Conservation (phyloP, 2,329 filamentous ascomycete genomes). For the Beauveria brongniartii region DNA sequence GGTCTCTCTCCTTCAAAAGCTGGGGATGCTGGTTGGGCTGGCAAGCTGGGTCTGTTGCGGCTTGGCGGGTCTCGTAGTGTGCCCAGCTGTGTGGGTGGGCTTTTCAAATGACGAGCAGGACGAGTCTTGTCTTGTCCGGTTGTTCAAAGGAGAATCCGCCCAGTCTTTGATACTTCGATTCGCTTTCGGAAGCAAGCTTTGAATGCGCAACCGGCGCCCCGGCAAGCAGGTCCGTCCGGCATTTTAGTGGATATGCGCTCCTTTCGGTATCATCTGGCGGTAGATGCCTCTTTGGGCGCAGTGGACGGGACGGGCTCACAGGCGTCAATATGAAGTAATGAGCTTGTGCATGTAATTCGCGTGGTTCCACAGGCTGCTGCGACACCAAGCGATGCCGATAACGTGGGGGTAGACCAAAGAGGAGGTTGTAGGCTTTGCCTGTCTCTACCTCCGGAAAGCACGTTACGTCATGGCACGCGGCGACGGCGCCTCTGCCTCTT, state of each 20-base stretch:
- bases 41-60: background rate
- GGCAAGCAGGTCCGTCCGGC: background rate
- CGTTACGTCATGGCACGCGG: background rate
- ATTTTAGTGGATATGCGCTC: background rate
- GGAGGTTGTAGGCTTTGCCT: background rate
- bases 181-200: background rate
- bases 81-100: background rate
- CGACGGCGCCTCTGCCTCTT: background rate
- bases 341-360: background rate
- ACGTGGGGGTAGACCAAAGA: background rate
- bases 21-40: constrained; percentile 4
- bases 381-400: background rate
- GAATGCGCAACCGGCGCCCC: background rate
- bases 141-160: background rate
- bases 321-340: background rate
- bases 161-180: background rate
- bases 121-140: background rate
- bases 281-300: constrained; percentile 4
- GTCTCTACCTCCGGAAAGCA: background rate
- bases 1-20: constrained; percentile 1
- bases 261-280: constrained; percentile 5
- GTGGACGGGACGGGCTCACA: background rate
- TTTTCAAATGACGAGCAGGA: background rate
- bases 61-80: constrained; percentile 1
- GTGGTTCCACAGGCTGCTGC: background rate